Conservation (phyloP, 2,329 filamentous ascomycete genomes). For the Arthrinium phaeospermum region DNA sequence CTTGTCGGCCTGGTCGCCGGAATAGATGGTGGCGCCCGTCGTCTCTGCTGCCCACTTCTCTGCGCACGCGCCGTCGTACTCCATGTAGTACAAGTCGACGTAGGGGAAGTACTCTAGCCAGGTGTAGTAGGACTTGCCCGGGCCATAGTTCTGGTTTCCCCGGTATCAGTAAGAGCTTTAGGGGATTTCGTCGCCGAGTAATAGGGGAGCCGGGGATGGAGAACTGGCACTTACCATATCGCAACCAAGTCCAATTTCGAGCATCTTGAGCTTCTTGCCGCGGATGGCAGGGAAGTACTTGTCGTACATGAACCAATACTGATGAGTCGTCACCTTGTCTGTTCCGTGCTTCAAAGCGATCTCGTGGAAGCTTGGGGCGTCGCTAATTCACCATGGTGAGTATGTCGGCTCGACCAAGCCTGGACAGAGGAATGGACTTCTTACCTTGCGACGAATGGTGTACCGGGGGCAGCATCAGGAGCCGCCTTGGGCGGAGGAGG, state of each 20-base stretch:
- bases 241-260: slow-evolving; percentile 49
- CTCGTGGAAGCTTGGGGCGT: slow-evolving; percentile 36
- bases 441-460: background rate
- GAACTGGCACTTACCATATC: slow-evolving; percentile 37
- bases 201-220: background rate
- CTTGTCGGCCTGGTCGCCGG: slow-evolving; percentile 46
- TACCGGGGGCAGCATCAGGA: background rate
- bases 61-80: slow-evolving; percentile 44
- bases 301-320: slow-evolving; percentile 48
- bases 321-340: slow-evolving; percentile 46
- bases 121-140: slow-evolving; percentile 46
- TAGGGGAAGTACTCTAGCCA: slow-evolving; percentile 47
- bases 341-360: slow-evolving; percentile 44
- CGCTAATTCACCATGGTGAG: background rate
- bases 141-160: slow-evolving; percentile 37
- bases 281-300: slow-evolving; percentile 42
- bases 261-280: slow-evolving; percentile 43
- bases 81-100: slow-evolving; percentile 49
- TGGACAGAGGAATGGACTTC: background rate
- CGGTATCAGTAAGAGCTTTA: background rate
- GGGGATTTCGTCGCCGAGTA: background rate
- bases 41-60: slow-evolving; percentile 42
- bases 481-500: background rate
- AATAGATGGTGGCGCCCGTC: slow-evolving; percentile 43
- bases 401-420: background rate